Percentiles rank a stretch among this genome's conserved stretches.
These are phyloP conservation scores for Fistulifera solaris DNA, from an alignment of 108 stramenopile species.

Conservation along the genomic window DNA sequence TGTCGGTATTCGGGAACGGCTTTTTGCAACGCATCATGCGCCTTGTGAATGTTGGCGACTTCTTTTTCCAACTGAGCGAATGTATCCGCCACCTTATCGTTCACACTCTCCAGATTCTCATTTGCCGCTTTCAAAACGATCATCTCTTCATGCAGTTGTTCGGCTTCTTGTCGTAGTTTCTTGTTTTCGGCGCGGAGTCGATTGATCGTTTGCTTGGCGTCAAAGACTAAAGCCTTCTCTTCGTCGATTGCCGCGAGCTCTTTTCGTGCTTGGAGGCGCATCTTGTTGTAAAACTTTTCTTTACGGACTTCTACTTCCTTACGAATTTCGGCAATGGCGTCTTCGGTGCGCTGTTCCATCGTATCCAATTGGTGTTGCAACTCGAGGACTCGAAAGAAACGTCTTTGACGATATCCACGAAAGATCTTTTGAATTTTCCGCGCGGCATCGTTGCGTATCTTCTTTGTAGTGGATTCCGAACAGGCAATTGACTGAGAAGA, in stretches of 20 bases:
- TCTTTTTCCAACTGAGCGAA: not conserved
- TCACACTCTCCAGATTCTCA: conserved; percentile 4
- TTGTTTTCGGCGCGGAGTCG: conserved; percentile 49
- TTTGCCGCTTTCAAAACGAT: conserved; percentile 1
- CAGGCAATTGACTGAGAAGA: too few relatives aligned
- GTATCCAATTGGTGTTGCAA: conserved; percentile 4
- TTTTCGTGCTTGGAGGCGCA: not conserved
- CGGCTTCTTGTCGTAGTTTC: conserved; percentile 24
- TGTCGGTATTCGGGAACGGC: conserved; percentile 8
- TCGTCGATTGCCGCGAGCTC: not conserved
- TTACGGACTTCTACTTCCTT: conserved; percentile 1
- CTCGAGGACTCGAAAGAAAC: not conserved
- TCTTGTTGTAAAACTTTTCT: not conserved
- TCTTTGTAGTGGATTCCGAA: not conserved
- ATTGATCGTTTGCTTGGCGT: conserved; percentile 28
- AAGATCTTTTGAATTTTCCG: not conserved
- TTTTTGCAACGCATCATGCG: conserved; percentile 2
- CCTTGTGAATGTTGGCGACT: conserved; percentile 3
- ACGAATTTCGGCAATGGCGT: not conserved
- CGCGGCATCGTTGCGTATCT: conserved; percentile 8
- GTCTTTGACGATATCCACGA: conserved; percentile 1
- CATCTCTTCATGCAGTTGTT: not conserved
- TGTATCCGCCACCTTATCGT: not conserved
- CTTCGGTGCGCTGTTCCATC: not conserved
- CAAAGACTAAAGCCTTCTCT: not conserved